Base-by-base conservation (phyloP, 345 rosid genomes). In the Tarenaya hassleriana region DNA sequence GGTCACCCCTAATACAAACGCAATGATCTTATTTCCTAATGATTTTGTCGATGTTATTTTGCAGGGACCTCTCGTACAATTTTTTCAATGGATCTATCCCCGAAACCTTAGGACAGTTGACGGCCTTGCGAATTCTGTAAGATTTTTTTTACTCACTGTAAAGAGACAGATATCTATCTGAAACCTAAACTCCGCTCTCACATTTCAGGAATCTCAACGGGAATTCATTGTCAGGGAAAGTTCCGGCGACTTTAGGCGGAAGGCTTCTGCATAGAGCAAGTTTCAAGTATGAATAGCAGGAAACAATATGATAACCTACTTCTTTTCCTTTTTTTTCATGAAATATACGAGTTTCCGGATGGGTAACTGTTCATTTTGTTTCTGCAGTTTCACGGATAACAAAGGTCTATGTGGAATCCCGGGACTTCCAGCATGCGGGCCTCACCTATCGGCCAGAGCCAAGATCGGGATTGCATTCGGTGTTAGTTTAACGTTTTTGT, bases 381-480 rank as follows among this genome's bases (percentile, higher is more conserved):
- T 61, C 16, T 75, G 73, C 83, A 94, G 99, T 73, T 83, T 94
- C 63, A 94, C 99, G 0, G 97, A 86, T 66, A 94, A 94, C 70
- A 66, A 82, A 39, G 94, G 99, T 41, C 84, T 94, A 31, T 94
- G 99, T 27, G 99, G 99, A 27, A 86, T 88, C 62, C 99, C 99
- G 0, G 99, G 99, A 20, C 80, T 94, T 48, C 92, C 61, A 18
- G 48, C 84, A 1, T 94, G 99, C 13, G 92, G 95, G 5, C 81
- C 80, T 20, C 95, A 80, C 43, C 77, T 88, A 32, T 72, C 97
- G 41, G 76, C 84, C 0, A 76, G 95, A 53, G 92, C 84, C 10
- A 88, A 88, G 77, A 68, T 82, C 27, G 97, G 97, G 41, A 77
- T 94, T 18, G 83, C 74, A 11, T 80, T 86, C 15, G 92, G 87